Percentiles rank a stretch among this genome's conserved stretches.
Conservation (phyloP, 176 grass and related monocot species). For the Lolium rigidum region DNA sequence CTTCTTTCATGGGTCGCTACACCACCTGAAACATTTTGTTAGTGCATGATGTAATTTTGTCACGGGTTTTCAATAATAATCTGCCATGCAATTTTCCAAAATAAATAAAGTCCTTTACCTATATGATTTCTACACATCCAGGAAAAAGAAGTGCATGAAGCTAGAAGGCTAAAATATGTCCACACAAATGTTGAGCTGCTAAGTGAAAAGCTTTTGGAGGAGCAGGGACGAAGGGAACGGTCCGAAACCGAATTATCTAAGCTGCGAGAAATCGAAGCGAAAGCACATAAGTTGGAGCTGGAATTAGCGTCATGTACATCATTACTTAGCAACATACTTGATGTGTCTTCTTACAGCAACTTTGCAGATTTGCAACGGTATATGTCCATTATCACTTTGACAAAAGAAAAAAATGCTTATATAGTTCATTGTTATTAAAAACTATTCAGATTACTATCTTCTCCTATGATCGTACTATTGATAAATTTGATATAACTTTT, state of each 20-base stretch:
- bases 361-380: slow-evolving; percentile 81
- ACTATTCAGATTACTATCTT: slow-evolving; percentile 16
- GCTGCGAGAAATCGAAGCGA: slow-evolving; percentile 67
- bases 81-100: not conserved
- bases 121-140: slow-evolving; percentile 49
- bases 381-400: slow-evolving; percentile 34
- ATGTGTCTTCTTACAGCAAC: slow-evolving; percentile 76
- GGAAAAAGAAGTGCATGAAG: slow-evolving; percentile 90
- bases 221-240: slow-evolving; percentile 73
- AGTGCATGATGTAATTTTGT: slow-evolving; percentile 12
- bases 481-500: slow-evolving; percentile 29
- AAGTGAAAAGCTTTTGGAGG: slow-evolving; percentile 93
- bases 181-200: slow-evolving; percentile 82
- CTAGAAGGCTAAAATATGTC: slow-evolving; percentile 82
- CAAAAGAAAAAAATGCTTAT: not conserved
- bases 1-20: not conserved
- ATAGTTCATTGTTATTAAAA: slow-evolving; percentile 18
- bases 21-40: slow-evolving; percentile 25
- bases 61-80: not conserved
- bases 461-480: slow-evolving; percentile 12
- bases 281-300: slow-evolving; percentile 80
- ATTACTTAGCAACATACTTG: slow-evolving; percentile 80
- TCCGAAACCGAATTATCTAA: slow-evolving; percentile 79
- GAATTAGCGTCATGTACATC: slow-evolving; percentile 79
- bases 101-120: slow-evolving; percentile 31